These are phyloP conservation scores for Hortaea werneckii DNA, from an alignment of 2,329 filamentous ascomycete genomes.

Conservation along the genomic window DNA sequence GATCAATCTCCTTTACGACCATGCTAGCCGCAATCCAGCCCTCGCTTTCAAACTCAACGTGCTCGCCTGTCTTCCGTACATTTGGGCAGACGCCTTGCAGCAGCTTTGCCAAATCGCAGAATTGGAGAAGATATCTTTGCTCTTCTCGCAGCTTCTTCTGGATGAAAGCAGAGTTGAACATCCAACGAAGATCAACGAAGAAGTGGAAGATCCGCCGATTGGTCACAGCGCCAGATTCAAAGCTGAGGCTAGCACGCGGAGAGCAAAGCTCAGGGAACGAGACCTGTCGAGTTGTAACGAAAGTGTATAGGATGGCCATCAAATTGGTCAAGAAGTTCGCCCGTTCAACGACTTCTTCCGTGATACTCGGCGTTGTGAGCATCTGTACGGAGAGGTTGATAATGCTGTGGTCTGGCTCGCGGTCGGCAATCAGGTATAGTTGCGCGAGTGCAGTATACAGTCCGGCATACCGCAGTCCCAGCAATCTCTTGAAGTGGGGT, in stretches of 20 bases:
- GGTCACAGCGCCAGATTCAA: conserved; percentile 88
- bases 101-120: conserved; percentile 87
- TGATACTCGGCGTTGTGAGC: conserved; percentile 92
- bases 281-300: conserved; percentile 90
- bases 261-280: conserved; percentile 86
- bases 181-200: conserved; percentile 85
- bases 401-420: conserved; percentile 95
- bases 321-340: conserved; percentile 94
- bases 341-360: conserved; percentile 84
- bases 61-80: conserved; percentile 79
- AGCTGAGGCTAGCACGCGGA: conserved; percentile 74
- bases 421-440: conserved; percentile 87
- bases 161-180: conserved; percentile 80
- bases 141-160: conserved; percentile 75
- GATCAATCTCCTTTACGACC: conserved; percentile 89
- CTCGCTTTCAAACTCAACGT: conserved; percentile 97
- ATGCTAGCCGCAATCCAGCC: conserved; percentile 95
- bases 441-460: conserved; percentile 90
- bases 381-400: conserved; percentile 96
- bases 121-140: conserved; percentile 82
- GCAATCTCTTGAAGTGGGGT: conserved; percentile 87
- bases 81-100: conserved; percentile 97
- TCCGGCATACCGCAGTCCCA: conserved; percentile 87
- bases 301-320: conserved; percentile 94
- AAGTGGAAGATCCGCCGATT: conserved; percentile 97